phyloP scores from a whole-genome alignment of 192 early-diverging fungal genomes.

The Backusella circina region DNA sequence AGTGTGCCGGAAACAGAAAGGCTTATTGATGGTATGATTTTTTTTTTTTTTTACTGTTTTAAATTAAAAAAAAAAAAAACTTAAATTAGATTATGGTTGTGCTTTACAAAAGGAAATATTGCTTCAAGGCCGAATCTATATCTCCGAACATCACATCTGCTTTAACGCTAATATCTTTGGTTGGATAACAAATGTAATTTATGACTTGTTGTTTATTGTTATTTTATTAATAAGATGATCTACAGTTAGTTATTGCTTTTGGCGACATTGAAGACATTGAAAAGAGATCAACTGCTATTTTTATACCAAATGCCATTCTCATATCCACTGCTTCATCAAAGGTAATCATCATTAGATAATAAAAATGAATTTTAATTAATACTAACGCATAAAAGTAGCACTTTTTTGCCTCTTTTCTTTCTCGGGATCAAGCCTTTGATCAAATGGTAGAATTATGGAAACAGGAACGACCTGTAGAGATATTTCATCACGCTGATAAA shows the following conservation, averaged over 20 bases:
- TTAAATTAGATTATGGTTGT: conserved; percentile 70
- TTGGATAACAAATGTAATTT: conserved; percentile 70
- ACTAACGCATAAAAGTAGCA: conserved; percentile 32
- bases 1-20: conserved; percentile 52
- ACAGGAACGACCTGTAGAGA: conserved; percentile 6
- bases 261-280: conserved; percentile 79
- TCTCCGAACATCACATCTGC: conserved; percentile 75
- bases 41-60: background rate
- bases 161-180: conserved; percentile 92
- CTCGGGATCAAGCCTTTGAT: conserved; percentile 76
- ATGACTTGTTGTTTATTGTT: background rate
- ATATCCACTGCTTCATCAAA: conserved; percentile 67
- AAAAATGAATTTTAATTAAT: background rate
- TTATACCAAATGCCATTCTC: conserved; percentile 89
- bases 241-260: conserved; percentile 64
- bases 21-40: conserved; percentile 52
- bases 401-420: conserved; percentile 84
- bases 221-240: background rate
- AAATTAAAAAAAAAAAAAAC: background rate
- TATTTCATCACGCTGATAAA: background rate
- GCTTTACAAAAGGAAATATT: conserved; percentile 88
- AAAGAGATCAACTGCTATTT: conserved; percentile 77
- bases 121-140: conserved; percentile 79
- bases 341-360: conserved; percentile 7
- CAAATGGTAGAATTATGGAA: conserved; percentile 68